A percentile compares a stretch with the other conserved stretches of the same genome.
These are phyloP conservation scores for Penicillium odoratum DNA, from an alignment of 495 filamentous ascomycete species.

Conservation along the genomic window DNA sequence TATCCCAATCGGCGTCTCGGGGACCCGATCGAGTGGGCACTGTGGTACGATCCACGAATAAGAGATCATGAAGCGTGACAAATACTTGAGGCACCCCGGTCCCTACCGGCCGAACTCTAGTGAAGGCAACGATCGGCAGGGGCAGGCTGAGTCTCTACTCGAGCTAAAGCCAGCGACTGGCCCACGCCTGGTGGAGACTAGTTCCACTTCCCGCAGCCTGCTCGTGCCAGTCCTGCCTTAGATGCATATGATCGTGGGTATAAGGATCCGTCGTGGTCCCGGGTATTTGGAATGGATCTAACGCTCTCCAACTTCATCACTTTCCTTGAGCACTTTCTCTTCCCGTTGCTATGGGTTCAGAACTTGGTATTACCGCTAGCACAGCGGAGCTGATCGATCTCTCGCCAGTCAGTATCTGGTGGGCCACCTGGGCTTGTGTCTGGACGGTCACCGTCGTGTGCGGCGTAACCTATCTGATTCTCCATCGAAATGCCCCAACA, in stretches of 20 bases:
- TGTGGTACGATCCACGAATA: background rate
- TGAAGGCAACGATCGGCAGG: background rate
- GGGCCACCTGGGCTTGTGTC: constrained; percentile 36
- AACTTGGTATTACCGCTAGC: constrained; percentile 32
- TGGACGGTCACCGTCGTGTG: constrained; percentile 56
- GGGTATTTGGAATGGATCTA: background rate
- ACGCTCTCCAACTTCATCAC: constrained; percentile 1
- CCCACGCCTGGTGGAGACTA: background rate
- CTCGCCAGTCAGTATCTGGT: constrained; percentile 36
- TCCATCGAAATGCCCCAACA: constrained; percentile 54
- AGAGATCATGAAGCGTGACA: background rate
- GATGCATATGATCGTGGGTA: background rate
- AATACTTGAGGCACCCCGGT: background rate
- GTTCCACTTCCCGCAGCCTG: background rate
- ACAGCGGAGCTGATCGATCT: constrained; percentile 28
- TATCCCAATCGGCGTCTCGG: background rate
- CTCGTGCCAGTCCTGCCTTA: background rate
- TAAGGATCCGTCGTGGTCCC: background rate
- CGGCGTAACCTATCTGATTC: constrained; percentile 56
- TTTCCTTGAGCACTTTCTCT: background rate
- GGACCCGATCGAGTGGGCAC: background rate
- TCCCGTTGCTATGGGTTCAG: constrained; percentile 32
- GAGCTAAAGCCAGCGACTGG: background rate
- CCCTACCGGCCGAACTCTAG: background rate
- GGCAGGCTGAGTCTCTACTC: background rate